Evolutionary conservation across 768 basidiomycete species (phyloP), one percentile per base, ranked within the genome.

Genomic region (Cantharellus cinnabarinus): DNA sequence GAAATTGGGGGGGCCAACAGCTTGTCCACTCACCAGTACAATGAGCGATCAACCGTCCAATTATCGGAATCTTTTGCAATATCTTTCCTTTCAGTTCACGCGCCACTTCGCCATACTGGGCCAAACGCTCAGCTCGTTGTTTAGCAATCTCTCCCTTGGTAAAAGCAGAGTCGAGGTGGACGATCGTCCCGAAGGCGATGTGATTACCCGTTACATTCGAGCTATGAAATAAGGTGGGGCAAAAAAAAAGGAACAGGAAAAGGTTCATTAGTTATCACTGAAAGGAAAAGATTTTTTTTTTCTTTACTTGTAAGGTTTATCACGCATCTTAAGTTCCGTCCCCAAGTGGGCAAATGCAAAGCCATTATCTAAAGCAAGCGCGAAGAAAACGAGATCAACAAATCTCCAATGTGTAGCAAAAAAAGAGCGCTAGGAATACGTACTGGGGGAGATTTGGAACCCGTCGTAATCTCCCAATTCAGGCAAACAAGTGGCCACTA

Each of bases 281-380:
- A 29, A 29, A 29, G 20, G 20, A 29, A 29, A 29, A 29, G 20
- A 29, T 29, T 29, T 29, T 29, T 29, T n/a, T 29, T 29, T 29
- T 10, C 44, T 29, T 29, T 54, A 48, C 44, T 10, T 10, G 38
- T 10, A 10, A 10, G 56, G 56, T 14, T 37, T 37, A 35, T 57
- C 56, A 5, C 37, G 7, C 59, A 60, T 57, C 14, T 34, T 41
- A 39, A 60, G 10, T 40, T 60, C 59, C 3, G 56, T 56, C 4
- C 59, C 59, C 3, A 60, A 39, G 37, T 60, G 59, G 14, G 59
- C 59, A 20, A 57, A 60, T 5, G 56, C 54, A 48, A 60, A 57
- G 7, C 41, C 14, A 34, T 59, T 56, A 15, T 39, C 4, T 4
- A 29, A 29, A 29, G 20, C 20, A 29, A 29, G 20, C 20, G 20